Base-by-base conservation (phyloP, 495 filamentous ascomycete genomes). In the Amniculicola lignicola region DNA sequence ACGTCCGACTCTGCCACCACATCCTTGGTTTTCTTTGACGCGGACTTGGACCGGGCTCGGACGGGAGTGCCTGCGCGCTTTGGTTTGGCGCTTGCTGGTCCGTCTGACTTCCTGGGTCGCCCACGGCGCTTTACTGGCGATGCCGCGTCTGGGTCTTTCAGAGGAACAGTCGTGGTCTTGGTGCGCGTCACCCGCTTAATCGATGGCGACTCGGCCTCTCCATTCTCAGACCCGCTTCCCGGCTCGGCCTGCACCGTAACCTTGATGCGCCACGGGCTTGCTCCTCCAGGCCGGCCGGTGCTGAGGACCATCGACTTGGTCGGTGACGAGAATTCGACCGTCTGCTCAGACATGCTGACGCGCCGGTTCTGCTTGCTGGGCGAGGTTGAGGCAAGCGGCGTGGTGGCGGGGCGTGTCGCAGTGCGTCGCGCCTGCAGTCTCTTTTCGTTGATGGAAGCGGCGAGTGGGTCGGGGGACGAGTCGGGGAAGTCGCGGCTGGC, bases 201-300 rank as follows among this genome's bases (percentile, higher is more conserved):
- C 9, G 27, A 52, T 2, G 69, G 70, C 12, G 54, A 59, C 14
- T 42, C 59, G 19, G 52, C 47, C 15, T 67, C 65, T 19, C 54
- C 51, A 4, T 63, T 49, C 22, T 58, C 51, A 14, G 51, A 57
- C 14, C 41, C 63, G 21, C 23, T 59, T 12, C 44, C 61, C 27
- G 69, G 69, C 54, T 74, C 64, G 22, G 72, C 69, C 55, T 74
- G 59, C 16, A 72, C 65, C 4, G 72, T 70, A 39, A 75, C 72
- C 42, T 69, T 68, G 66, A 75, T 66, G 23, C 65, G 58, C 68
- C 68, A 70, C 28, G 68, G 66, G 54, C 67, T 72, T 18, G 59
- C 55, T 14, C 51, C 57, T 2, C 62, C 62, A 2, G 54, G 19
- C 23, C 50, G 38, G 14, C 57, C 63, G 2, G 69, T 68, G 35